Conservation (phyloP, 148 eudicot genomes). For the Rhododendron kiyosumense region DNA sequence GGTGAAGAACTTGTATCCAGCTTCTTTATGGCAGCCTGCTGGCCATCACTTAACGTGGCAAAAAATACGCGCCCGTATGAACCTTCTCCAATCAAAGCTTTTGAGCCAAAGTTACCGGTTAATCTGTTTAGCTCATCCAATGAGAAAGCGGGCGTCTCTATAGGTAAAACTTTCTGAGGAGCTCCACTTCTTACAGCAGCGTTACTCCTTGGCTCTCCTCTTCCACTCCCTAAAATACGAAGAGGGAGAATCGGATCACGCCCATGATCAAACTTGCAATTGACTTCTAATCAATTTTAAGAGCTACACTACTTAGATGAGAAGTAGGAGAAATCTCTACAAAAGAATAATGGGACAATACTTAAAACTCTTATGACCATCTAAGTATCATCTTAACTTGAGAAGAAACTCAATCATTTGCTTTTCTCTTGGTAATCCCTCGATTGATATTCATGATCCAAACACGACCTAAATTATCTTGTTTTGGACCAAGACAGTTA, state of each 20-base stretch:
- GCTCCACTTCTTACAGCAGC: conserved; percentile 47
- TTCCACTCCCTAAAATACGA: conserved; percentile 39
- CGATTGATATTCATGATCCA: background rate
- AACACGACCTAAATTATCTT: background rate
- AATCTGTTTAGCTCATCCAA: conserved; percentile 48
- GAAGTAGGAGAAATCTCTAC: background rate
- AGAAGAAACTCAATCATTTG: background rate
- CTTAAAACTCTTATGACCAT: background rate
- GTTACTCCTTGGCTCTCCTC: conserved; percentile 62
- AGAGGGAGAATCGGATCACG: background rate
- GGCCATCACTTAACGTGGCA: conserved; percentile 50
- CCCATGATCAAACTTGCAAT: background rate
- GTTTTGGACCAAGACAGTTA: background rate
- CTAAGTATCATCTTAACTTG: background rate
- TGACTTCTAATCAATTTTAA: background rate
- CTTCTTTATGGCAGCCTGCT: conserved; percentile 64
- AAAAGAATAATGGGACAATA: background rate
- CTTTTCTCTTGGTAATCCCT: background rate
- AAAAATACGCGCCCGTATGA: conserved; percentile 81
- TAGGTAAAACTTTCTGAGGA: conserved; percentile 49
- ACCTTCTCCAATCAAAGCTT: conserved; percentile 72
- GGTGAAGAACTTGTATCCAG: conserved; percentile 63
- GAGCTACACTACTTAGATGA: background rate
- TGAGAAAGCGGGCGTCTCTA: conserved; percentile 62
- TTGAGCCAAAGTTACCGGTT: conserved; percentile 55